phyloP scores from a whole-genome alignment of 1,139 yeast species.

The Lodderomyces metapsilosis region DNA sequence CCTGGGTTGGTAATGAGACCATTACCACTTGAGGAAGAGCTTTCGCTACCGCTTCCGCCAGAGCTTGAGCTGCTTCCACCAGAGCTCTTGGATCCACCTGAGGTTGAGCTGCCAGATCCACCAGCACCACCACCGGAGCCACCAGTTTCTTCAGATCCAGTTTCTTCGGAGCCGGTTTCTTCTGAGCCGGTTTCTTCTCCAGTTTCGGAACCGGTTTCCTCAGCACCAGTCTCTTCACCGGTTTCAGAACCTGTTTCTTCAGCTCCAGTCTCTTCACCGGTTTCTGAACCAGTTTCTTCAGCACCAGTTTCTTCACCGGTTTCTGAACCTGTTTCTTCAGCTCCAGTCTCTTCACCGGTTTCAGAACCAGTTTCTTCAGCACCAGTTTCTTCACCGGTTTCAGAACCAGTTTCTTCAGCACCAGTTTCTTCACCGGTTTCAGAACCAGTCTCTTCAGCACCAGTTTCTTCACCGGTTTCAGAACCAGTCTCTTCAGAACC shows the following conservation, averaged over 20 bases:
- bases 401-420: constrained; percentile 6
- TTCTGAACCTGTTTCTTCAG: constrained; percentile 12
- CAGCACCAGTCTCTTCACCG: constrained; percentile 10
- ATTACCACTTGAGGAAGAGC: constrained; percentile 1
- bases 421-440: constrained; percentile 4
- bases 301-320: constrained; percentile 3
- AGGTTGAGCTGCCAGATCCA: constrained; percentile 2
- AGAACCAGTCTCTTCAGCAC: constrained; percentile 1
- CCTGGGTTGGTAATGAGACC: constrained; percentile 3
- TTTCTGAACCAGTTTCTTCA: too few relatives aligned
- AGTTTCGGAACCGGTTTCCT: background rate
- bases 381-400: constrained; percentile 2
- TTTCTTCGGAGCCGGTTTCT: constrained; percentile 15
- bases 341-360: background rate
- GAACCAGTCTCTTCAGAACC: background rate
- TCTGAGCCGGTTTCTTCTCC: too few relatives aligned
- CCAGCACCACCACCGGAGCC: constrained; percentile 7
- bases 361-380: constrained; percentile 6
- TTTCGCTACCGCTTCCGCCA: constrained; percentile 3
- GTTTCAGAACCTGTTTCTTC: constrained; percentile 18
- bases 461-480: background rate
- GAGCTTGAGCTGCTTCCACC: constrained; percentile 3
- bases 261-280: constrained; percentile 11
- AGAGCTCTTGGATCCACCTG: constrained; percentile 4
- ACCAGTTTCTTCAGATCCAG: constrained; percentile 9